phyloP scores from a whole-genome alignment of 306 rosid genomes.

The Herpetospermum pedunculosum region DNA sequence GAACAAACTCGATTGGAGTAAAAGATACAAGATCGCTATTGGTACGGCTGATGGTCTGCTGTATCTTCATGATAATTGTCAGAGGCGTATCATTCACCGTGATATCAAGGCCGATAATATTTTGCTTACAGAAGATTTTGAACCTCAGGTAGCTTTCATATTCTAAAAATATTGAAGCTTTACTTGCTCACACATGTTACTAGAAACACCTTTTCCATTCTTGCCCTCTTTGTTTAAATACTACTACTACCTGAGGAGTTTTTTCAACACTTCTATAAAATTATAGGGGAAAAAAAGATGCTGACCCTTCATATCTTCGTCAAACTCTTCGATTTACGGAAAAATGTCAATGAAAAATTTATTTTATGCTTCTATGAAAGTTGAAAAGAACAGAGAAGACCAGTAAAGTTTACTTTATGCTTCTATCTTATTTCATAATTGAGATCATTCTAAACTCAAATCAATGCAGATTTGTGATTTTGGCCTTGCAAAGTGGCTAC shows the following conservation, averaged over 20 bases:
- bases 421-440: background rate
- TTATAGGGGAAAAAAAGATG: background rate
- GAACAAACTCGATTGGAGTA: conserved; percentile 46
- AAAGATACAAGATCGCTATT: conserved; percentile 47
- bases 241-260: background rate
- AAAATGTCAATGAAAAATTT: background rate
- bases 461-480: conserved; percentile 77
- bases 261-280: background rate
- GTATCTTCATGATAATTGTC: conserved; percentile 71
- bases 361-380: background rate
- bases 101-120: conserved; percentile 72
- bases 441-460: background rate
- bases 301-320: background rate
- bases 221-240: background rate
- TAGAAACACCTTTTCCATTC: background rate
- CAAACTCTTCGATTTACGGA: background rate
- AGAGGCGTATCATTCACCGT: conserved; percentile 65
- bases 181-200: background rate
- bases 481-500: conserved; percentile 90
- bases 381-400: background rate
- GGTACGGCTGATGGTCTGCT: conserved; percentile 67
- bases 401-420: background rate
- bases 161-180: background rate
- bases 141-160: conserved; percentile 53
- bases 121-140: conserved; percentile 62